Base-by-base conservation (phyloP, 176 grass and related monocot genomes). In the Elaeis guineensis region DNA sequence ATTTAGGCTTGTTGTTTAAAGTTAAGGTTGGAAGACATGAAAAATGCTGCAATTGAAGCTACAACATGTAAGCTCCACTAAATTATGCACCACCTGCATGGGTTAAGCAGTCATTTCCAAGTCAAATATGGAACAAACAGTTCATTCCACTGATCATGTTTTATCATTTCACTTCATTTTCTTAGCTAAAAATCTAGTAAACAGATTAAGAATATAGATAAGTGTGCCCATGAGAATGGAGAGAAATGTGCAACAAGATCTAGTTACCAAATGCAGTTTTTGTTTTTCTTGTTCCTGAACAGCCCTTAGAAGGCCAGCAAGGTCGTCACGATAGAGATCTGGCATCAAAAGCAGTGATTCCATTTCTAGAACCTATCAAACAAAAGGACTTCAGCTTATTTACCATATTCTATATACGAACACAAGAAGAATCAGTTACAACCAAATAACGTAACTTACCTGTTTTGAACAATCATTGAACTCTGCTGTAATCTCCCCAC, bases 401-500 rank as follows among this genome's bases (percentile, higher is more conserved):
- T 65, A 63, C 16, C 6, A 22, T 22, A 14, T 48, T 24, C 19
- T 12, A 17, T 1, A 60, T 3, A 35, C 5, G 5, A 23, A 65
- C 39, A n/a, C 16, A 21, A n/a, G 16, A 21, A n/a, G 16, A 16
- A 74, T 21, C 11, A 6, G 5, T 28, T 4, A 5, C 30, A 63
- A 9, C 9, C 48, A 65, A 11, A 16, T 17, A 67, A 39, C 50
- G 30, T 50, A 1, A 55, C 28, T 66, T 76, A 97, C 93, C 64
- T 92, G 76, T 89, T 88, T 97, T 39, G 87, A 97, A 76, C 87
- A 97, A 75, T 91, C 87, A 74, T 89, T 97, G 79, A 97, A 97
- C 57, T 89, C 93, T 0, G 64, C 59, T 25, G 87, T 92, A 58
- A 97, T 77, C 69, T 59, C 78, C 48, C 73, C 57, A 63, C 93